A percentile compares a stretch with the other conserved stretches of the same genome.
Evolutionary conservation across 768 basidiomycete species (phyloP).

Genomic region (Rhodotorula taiwanensis): DNA sequence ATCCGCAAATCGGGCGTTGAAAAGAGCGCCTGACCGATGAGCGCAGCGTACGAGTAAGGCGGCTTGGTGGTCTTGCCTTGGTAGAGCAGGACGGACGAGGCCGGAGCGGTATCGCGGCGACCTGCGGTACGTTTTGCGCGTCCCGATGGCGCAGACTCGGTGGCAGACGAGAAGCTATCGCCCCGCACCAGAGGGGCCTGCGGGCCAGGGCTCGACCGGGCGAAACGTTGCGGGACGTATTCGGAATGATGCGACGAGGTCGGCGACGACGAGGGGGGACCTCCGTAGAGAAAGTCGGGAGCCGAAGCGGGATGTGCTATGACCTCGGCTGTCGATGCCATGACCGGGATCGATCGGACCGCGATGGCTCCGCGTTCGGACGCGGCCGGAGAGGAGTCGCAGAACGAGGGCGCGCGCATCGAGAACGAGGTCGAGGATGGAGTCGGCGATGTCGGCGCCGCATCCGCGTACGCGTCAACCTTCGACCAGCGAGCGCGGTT

Average conservation of each 20-base stretch:
- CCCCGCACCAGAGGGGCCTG: neutral
- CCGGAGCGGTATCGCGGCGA: neutral
- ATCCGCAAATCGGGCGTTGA: constrained; percentile 75
- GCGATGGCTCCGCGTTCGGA: constrained; percentile 18
- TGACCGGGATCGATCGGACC: neutral
- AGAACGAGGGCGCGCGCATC: constrained; percentile 33
- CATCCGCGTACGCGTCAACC: neutral
- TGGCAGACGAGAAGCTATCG: neutral
- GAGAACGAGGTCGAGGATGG: constrained; percentile 20
- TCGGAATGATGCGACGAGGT: constrained; percentile 27
- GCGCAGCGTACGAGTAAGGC: constrained; percentile 81
- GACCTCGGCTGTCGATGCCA: neutral
- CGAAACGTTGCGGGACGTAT: constrained; percentile 14
- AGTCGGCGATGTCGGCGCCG: constrained; percentile 20
- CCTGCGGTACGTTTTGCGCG: neutral
- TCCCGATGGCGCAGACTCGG: neutral
- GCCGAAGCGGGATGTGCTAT: constrained; percentile 23
- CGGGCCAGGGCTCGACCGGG: constrained; percentile 30
- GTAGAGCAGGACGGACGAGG: too few relatives aligned
- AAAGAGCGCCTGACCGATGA: constrained; percentile 90
- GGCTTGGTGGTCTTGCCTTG: constrained; percentile 49
- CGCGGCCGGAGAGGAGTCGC: constrained; percentile 31
- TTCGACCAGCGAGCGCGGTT: constrained; percentile 30
- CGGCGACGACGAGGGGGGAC: constrained; percentile 19
- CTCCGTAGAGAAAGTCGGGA: constrained; percentile 31